phyloP scores from a whole-genome alignment of 2,329 filamentous ascomycete species.

The Colletotrichum sp. region DNA sequence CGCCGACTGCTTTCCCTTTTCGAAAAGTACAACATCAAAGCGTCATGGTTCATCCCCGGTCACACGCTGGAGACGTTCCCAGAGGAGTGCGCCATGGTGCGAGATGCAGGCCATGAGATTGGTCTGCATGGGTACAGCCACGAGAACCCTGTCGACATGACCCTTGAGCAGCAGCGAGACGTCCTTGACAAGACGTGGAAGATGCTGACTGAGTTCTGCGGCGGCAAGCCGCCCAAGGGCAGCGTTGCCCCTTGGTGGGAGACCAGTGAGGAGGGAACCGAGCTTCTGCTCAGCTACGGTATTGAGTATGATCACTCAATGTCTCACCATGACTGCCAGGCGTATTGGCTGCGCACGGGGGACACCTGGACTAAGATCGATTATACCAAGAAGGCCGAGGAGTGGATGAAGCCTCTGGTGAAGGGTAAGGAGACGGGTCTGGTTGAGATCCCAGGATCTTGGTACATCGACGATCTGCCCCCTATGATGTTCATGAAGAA shows the following conservation, averaged over 20 bases:
- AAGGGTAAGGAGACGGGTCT: slow-evolving; percentile 65
- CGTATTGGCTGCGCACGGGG: slow-evolving; percentile 67
- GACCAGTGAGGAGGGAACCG: slow-evolving; percentile 68
- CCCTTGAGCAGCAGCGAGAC: slow-evolving; percentile 74
- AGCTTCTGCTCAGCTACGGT: slow-evolving; percentile 69
- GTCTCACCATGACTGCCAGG: slow-evolving; percentile 68
- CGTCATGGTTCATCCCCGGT: slow-evolving; percentile 57
- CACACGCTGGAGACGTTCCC: slow-evolving; percentile 55
- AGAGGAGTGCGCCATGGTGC: slow-evolving; percentile 45
- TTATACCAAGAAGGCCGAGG: slow-evolving; percentile 63
- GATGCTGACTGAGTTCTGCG: slow-evolving; percentile 69
- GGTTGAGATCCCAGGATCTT: slow-evolving; percentile 68
- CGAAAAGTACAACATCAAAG: slow-evolving; percentile 75
- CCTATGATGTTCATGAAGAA: slow-evolving; percentile 78
- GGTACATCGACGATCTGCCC: slow-evolving; percentile 69
- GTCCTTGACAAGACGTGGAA: slow-evolving; percentile 79
- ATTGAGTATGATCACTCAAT: slow-evolving; percentile 75
- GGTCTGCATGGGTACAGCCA: slow-evolving; percentile 74
- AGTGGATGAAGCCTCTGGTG: slow-evolving; percentile 71
- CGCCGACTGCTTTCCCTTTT: slow-evolving; percentile 72
- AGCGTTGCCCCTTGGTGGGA: slow-evolving; percentile 80
- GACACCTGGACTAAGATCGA: slow-evolving; percentile 73
- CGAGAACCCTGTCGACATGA: slow-evolving; percentile 76
- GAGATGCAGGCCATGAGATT: slow-evolving; percentile 53
- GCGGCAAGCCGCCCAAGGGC: slow-evolving; percentile 73